Percentiles rank a stretch among this genome's conserved stretches.
Evolutionary conservation across 1,284 basidiomycete genomes (phyloP).

Genomic region (Earliella scabrosa): DNA sequence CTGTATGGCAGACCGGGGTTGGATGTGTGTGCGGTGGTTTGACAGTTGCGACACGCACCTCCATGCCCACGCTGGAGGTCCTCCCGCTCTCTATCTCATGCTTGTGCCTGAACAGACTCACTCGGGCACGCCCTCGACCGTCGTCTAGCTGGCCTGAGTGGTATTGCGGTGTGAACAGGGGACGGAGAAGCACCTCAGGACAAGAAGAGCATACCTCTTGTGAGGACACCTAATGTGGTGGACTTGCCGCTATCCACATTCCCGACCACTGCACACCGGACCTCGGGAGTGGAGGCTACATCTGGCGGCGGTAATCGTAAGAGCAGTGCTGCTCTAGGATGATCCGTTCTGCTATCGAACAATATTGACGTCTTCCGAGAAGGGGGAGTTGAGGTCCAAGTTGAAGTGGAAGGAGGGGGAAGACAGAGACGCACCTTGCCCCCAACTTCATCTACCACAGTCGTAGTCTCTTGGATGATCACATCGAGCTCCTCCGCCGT

Average conservation of each 20-base stretch:
- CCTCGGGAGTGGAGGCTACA: constrained; percentile 80
- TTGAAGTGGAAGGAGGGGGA: background rate
- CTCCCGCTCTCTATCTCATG: constrained; percentile 97
- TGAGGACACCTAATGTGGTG: constrained; percentile 89
- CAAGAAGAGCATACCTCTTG: constrained; percentile 54
- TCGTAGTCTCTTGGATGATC: constrained; percentile 47
- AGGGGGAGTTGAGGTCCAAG: background rate
- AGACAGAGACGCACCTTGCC: constrained; percentile 57
- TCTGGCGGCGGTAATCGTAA: constrained; percentile 74
- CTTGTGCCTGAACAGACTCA: constrained; percentile 94
- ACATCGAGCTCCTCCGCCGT: constrained; percentile 56
- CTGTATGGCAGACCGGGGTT: too few species aligned
- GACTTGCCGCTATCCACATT: constrained; percentile 96
- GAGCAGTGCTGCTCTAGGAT: constrained; percentile 61
- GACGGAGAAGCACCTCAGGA: background rate
- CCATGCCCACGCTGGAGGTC: constrained; percentile 95
- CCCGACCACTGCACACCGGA: constrained; percentile 94
- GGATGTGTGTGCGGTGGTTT: too few species aligned
- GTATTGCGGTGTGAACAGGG: too few species aligned
- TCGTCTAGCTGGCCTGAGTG: constrained; percentile 85
- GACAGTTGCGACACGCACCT: constrained; percentile 73
- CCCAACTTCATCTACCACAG: constrained; percentile 70
- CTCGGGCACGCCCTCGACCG: constrained; percentile 91
- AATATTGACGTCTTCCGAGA: constrained; percentile 55
- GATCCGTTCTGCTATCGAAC: constrained; percentile 48